Evolutionary conservation across 129 eudicot genomes (phyloP).

Genomic region (Glebionis coronaria): DNA sequence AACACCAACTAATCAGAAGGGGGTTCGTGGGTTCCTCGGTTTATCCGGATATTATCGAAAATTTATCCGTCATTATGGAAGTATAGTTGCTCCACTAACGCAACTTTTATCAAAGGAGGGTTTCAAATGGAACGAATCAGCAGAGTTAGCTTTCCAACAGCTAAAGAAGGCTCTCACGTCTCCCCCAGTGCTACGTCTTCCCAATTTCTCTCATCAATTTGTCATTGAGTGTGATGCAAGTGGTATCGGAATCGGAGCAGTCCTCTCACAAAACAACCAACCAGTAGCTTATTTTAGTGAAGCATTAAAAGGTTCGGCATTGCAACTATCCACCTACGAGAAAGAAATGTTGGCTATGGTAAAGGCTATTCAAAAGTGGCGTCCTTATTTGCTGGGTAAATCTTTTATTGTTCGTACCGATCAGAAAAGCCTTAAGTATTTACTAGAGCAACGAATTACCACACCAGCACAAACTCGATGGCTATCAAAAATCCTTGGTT

Average conservation of each 20-base stretch:
- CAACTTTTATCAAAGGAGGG: too few relatives aligned
- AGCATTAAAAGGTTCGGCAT: neutral
- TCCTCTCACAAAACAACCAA: neutral
- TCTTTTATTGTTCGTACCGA: neutral
- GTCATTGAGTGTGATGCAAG: neutral
- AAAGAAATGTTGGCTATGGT: neutral
- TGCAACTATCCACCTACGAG: conserved; percentile 1
- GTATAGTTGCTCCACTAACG: too few relatives aligned
- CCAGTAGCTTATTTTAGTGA: conserved; percentile 8
- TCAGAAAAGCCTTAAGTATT: neutral
- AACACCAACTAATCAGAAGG: too few relatives aligned
- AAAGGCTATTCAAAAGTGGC: neutral
- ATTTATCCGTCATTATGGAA: too few relatives aligned
- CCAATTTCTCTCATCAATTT: neutral
- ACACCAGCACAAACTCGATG: too few relatives aligned
- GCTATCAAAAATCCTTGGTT: neutral
- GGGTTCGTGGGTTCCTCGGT: too few relatives aligned
- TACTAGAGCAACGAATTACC: neutral
- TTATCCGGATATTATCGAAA: too few relatives aligned
- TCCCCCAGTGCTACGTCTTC: neutral
- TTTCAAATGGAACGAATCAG: too few relatives aligned
- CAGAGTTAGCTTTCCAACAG: neutral
- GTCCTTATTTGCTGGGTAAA: neutral
- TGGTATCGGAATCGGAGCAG: neutral
- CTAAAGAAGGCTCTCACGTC: neutral